Conservation (phyloP, 169 alveolate species). For the Plasmodium adleri region DNA sequence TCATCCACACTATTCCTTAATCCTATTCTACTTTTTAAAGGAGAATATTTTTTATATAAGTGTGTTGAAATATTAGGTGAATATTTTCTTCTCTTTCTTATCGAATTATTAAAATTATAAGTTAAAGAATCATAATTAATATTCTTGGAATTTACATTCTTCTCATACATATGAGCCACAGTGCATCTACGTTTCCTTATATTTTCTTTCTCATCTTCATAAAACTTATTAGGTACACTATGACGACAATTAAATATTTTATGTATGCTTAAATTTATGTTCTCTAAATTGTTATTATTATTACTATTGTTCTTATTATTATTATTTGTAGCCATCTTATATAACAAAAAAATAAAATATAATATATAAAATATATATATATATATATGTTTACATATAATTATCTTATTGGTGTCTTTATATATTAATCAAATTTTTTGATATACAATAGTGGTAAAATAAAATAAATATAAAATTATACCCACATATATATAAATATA, state of each 20-base stretch:
- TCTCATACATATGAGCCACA: slow-evolving; percentile 17
- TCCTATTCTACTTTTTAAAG: slow-evolving; percentile 29
- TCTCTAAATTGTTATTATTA: slow-evolving; percentile 5
- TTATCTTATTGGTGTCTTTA: too few species aligned
- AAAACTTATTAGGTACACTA: slow-evolving; percentile 28
- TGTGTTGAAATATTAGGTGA: slow-evolving; percentile 1
- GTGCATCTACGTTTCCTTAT: slow-evolving; percentile 60
- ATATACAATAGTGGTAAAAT: too few species aligned
- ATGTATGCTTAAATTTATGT: slow-evolving; percentile 54
- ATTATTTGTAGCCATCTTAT: too few species aligned
- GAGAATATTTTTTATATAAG: slow-evolving; percentile 15
- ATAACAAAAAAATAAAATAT: too few species aligned
- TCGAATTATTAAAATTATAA: slow-evolving; percentile 49
- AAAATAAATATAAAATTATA: too few species aligned
- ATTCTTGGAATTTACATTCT: slow-evolving; percentile 3
- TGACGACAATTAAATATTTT: slow-evolving; percentile 31
- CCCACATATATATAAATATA: too few species aligned
- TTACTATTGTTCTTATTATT: neutral
- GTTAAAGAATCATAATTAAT: slow-evolving; percentile 20
- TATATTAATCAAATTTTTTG: too few species aligned
- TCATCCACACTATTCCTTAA: slow-evolving; percentile 54
- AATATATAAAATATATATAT: too few species aligned
- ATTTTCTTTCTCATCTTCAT: slow-evolving; percentile 29
- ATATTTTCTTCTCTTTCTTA: slow-evolving; percentile 34
- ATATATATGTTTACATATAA: too few species aligned